Percentiles rank a stretch among this genome's conserved stretches.
phyloP scores from a whole-genome alignment of 768 basidiomycete species.

The Macrolepiota fuliginosa region DNA sequence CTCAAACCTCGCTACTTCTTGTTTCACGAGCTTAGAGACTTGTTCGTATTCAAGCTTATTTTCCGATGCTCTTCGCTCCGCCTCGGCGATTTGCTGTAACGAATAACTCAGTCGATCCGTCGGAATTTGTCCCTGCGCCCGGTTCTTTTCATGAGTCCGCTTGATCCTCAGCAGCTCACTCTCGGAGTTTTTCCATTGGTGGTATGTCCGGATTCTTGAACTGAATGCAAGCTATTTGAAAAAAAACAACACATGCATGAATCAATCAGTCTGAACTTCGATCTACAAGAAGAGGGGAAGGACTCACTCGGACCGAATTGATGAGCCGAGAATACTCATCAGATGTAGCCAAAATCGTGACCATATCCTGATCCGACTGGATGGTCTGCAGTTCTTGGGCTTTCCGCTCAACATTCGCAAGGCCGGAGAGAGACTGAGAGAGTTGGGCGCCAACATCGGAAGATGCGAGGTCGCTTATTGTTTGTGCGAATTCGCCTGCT shows the following conservation, averaged over 20 bases:
- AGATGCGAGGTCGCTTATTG: conserved; percentile 63
- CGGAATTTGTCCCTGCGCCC: conserved; percentile 71
- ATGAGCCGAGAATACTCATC: conserved; percentile 96
- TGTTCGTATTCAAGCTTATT: conserved; percentile 88
- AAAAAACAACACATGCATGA: neutral
- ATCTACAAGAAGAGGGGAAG: neutral
- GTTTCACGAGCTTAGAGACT: conserved; percentile 83
- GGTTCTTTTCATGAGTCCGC: conserved; percentile 76
- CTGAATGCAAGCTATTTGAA: conserved; percentile 73
- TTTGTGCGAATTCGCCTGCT: conserved; percentile 78
- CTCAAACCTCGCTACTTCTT: conserved; percentile 89
- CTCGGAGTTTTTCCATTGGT: conserved; percentile 80
- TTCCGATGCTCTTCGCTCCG: conserved; percentile 81
- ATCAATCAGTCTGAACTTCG: neutral
- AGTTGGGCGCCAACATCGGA: conserved; percentile 78
- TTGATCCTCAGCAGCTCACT: conserved; percentile 70
- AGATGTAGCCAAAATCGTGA: conserved; percentile 77
- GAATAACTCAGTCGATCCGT: conserved; percentile 70
- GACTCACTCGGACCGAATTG: conserved; percentile 76
- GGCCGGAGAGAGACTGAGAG: conserved; percentile 60
- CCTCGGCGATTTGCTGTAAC: conserved; percentile 82
- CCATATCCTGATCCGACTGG: conserved; percentile 82
- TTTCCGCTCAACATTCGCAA: conserved; percentile 74
- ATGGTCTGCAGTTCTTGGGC: conserved; percentile 70
- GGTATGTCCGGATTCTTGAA: conserved; percentile 81